Evolutionary conservation across 2,329 filamentous ascomycete species (phyloP).

Genomic region (Pezicula radicicola): DNA sequence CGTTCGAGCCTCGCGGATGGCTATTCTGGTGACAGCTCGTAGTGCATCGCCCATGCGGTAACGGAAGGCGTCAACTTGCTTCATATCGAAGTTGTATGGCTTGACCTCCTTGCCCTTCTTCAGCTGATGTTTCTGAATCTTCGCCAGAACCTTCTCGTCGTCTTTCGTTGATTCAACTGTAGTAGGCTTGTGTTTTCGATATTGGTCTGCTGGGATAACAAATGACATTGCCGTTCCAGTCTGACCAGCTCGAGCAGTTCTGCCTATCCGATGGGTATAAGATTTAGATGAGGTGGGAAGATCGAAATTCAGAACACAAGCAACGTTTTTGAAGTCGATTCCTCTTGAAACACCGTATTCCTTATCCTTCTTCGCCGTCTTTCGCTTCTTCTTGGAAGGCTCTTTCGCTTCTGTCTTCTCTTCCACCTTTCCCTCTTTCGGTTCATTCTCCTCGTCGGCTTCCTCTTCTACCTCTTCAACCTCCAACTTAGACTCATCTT

Average conservation of each 20-base stretch:
- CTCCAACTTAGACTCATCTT: conserved; percentile 31
- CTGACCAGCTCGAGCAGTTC: conserved; percentile 87
- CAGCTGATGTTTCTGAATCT: conserved; percentile 74
- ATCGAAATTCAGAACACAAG: conserved; percentile 95
- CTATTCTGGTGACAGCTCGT: conserved; percentile 82
- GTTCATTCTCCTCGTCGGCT: conserved; percentile 31
- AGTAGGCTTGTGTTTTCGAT: conserved; percentile 87
- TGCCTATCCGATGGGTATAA: conserved; percentile 95
- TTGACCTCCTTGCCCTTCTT: conserved; percentile 80
- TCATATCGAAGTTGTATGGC: conserved; percentile 93
- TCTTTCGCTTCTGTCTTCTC: conserved; percentile 27
- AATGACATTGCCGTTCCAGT: conserved; percentile 96
- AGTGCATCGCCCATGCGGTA: conserved; percentile 94
- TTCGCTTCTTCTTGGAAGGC: conserved; percentile 61
- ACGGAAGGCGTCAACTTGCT: conserved; percentile 87
- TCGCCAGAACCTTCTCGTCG: conserved; percentile 80
- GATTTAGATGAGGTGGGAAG: conserved; percentile 84
- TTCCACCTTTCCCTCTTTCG: conserved; percentile 21
- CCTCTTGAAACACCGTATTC: conserved; percentile 96
- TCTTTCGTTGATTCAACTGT: conserved; percentile 70
- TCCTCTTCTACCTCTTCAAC: conserved; percentile 30
- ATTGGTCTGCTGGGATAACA: conserved; percentile 77
- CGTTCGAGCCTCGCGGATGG: conserved; percentile 84
- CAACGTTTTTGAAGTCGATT: conserved; percentile 95
- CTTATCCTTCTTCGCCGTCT: conserved; percentile 64